Base-by-base conservation (phyloP, 192 early-diverging fungal species). In the Mortierella hygrophila region DNA sequence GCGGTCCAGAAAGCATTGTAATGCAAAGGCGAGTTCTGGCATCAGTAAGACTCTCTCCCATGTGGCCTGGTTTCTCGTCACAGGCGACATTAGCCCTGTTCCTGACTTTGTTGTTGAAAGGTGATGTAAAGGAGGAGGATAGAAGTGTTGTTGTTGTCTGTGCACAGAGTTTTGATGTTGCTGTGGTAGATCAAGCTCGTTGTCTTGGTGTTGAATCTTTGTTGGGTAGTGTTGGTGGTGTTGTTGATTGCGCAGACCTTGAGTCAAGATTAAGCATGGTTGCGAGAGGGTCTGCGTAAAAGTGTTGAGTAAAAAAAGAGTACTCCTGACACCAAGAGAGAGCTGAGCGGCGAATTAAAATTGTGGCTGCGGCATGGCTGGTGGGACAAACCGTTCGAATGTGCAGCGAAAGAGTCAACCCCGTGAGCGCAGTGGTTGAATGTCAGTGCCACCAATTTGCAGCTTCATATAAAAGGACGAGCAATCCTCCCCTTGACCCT, bases 11-110 rank as follows among this genome's bases (percentile, higher is more conserved):
- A 63, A 75, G 42, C 8, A 18, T 29, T 75, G 60, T 21, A 81
- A 3, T 18, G 73, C 79, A 29, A 41, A 37, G 20, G 63, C 79
- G 26, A 81, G 68, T 44, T 81, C 79, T 70, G 79, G 79, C 73
- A 81, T 42, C 0, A 41, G 68, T 5, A 81, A 15, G 21, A 81
- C 29, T 20, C 35, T 15, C 4, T 26, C 47, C 68, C 68, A 57
- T 1, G 55, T 57, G 55, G 55, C n/a, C 9, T 9, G 55, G n/a
- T 23, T 26, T 26, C 3, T 18, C 23, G n/a, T 57, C n/a, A 5
- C n/a, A 18, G n/a, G 9, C 16, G 55, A 8, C 23, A 26, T 26
- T 57, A n/a, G 23, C 2, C n/a, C n/a, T 55, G 52, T 55, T 55
- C 21, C 52, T 23, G 52, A 55, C 21, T 18, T 55, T 55, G 52